Percentiles rank a stretch among this genome's conserved stretches.
phyloP scores from a whole-genome alignment of 257 asterid species.

The Craterostigma plantagineum region DNA sequence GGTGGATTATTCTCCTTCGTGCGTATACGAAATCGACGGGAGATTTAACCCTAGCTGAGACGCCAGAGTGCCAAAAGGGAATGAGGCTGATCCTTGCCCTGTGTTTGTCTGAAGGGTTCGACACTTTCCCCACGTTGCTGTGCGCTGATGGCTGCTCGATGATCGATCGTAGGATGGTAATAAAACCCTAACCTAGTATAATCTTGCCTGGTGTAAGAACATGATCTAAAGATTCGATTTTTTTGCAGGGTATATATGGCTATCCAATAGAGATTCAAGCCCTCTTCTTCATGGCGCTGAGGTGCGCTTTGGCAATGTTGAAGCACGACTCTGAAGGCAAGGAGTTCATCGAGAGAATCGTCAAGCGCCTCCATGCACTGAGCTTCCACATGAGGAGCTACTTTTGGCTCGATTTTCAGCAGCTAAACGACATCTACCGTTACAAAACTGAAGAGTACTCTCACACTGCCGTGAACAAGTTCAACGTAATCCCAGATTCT shows the following conservation, averaged over 20 bases:
- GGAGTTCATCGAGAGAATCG: constrained; percentile 59
- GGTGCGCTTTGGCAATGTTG: constrained; percentile 44
- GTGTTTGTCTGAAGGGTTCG: constrained; percentile 72
- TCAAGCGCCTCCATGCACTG: constrained; percentile 71
- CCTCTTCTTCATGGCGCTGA: constrained; percentile 69
- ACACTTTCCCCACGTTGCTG: constrained; percentile 62
- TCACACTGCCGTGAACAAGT: constrained; percentile 72
- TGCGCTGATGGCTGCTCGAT: constrained; percentile 88
- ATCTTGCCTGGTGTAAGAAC: constrained; percentile 2
- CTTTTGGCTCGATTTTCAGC: constrained; percentile 84
- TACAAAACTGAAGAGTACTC: constrained; percentile 75
- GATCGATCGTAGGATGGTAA: constrained; percentile 80
- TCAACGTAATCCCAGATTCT: constrained; percentile 70
- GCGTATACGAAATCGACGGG: constrained; percentile 75
- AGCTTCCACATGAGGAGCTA: constrained; percentile 78
- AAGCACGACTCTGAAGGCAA: constrained; percentile 67
- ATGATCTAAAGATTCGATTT: not conserved
- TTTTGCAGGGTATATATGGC: constrained; percentile 57
- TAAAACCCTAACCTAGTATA: constrained; percentile 4
- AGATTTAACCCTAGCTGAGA: constrained; percentile 49
- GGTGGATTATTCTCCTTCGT: constrained; percentile 85
- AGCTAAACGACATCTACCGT: constrained; percentile 54
- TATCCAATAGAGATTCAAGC: constrained; percentile 78
- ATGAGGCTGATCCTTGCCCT: constrained; percentile 51
- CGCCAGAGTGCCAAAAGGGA: constrained; percentile 70